Evolutionary conservation across 2,329 filamentous ascomycete species (phyloP), one percentile per base, ranked within the genome.

Genomic region (Cercospora sp.): DNA sequence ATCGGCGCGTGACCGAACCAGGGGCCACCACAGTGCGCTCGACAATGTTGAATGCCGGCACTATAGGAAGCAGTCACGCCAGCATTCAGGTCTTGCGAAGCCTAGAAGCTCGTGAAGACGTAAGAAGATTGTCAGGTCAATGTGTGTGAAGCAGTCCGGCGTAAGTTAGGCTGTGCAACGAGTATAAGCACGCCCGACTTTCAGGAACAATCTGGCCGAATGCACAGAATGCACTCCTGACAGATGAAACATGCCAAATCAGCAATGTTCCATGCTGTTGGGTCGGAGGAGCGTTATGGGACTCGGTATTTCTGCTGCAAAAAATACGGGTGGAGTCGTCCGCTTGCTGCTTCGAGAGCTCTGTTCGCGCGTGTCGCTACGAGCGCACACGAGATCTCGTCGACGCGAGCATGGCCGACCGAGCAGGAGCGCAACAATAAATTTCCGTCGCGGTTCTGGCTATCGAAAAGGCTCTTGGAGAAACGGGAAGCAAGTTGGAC

Each of bases 231-330:
- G 49, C 49, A 53, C 49, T 26, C 10, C 21, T 53, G 49, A 28
- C 49, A 28, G 49, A 53, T 28, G 49, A 53, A 53, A 53, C 49
- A 53, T 53, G 49, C 49, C 49, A 53, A 53, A 28, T 53, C 49
- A 53, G 12, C 18, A 24, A 28, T 16, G 21, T 28, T 28, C 49
- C 49, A 28, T 53, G 49, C 24, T 53, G 49, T 3, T 53, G 49
- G 49, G 24, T 53, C 49, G 10, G 21, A 53, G 1, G 3, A 4
- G 5, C 45, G n/a, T 21, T 7, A 12, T 51, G 24, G 9, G 2
- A 7, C 2, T 28, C 49, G 49, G 49, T 26, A 53, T 26, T 26
- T 53, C 3, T 53, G 49, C 49, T 18, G 49, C 49, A 24, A 53
- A 53, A 24, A 24, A 28, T 24, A 16, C 49, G 49, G 49, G 5